Evolutionary conservation across 148 eudicot species (phyloP), one percentile per base, ranked within the genome.

Genomic region (Cornus suecica): DNA sequence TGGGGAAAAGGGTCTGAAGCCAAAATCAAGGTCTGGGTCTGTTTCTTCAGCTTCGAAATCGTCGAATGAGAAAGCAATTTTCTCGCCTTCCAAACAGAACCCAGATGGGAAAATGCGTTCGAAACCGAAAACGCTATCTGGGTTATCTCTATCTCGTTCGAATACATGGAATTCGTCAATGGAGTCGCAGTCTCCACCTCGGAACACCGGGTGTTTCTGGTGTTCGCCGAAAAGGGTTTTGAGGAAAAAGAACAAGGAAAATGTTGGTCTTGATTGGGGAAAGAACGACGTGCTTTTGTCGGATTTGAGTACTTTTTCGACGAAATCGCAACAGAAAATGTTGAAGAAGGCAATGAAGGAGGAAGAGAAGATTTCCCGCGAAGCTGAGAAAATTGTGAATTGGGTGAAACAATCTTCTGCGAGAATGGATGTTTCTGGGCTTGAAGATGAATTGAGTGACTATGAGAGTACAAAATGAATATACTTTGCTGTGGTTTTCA

Each of bases 401-500:
- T 90, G 88, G 92, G 99, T 92, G 41, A 92, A 87, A 76, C 97
- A 92, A 67, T 90, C 86, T 16, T 94, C 96, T 78, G 91, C 90
- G 7, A 86, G 97, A 73, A 85, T 94, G 84, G 90, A 94, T 65
- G 73, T 89, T 63, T 84, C 90, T 13, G 82, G 77, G 34, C 56
- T 83, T 80, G 89, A 84, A 65, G 92, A 88, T 81, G 90, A 90
- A 79, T 78, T 90, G 18, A 81, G 89, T 79, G 83, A 83, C 41
- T 14, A 61, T 71, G 83, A 86, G 16, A 63, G 69, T 67, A 69
- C 26, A 51, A 76, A 81, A 76, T 80, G 65, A 80, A 22, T 28
- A 23, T 54, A 29, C 18, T 10, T 62, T 26, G 10, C 23, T 0
- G n/a, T 29, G 15, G 30, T 29, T 42, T 73, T 62, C 56, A 37